Evolutionary conservation across 805 yeast species (phyloP).

Genomic region (Starmerella stigmatis): DNA sequence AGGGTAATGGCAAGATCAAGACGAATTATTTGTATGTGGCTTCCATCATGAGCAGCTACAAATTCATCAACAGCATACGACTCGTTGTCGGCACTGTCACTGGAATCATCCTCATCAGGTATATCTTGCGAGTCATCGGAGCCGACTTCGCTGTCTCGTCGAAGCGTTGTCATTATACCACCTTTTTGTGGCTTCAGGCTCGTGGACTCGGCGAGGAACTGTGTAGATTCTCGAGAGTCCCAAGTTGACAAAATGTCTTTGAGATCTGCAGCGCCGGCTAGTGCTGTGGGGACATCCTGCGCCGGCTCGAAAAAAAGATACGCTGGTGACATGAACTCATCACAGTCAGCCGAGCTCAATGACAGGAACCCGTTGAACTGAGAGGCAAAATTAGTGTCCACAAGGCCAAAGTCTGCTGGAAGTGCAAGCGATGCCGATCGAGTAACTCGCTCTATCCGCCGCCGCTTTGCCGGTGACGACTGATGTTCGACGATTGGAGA

Average conservation of each 20-base stretch:
- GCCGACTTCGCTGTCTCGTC: background rate
- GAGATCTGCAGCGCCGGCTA: constrained; percentile 12
- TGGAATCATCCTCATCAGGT: background rate
- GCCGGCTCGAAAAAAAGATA: constrained; percentile 10
- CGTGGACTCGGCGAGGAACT: constrained; percentile 15
- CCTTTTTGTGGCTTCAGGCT: constrained; percentile 11
- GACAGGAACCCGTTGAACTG: constrained; percentile 18
- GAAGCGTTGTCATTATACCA: constrained; percentile 15
- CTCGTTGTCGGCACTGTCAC: constrained; percentile 1
- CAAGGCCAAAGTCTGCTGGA: constrained; percentile 22
- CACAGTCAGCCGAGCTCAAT: background rate
- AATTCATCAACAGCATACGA: constrained; percentile 9
- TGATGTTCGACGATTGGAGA: background rate
- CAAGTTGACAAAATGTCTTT: constrained; percentile 14
- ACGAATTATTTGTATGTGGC: constrained; percentile 18
- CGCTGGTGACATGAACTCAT: constrained; percentile 11
- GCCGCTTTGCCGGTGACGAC: constrained; percentile 6
- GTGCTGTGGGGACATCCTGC: constrained; percentile 2
- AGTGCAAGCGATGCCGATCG: constrained; percentile 15
- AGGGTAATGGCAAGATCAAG: constrained; percentile 8
- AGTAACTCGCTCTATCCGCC: constrained; percentile 16
- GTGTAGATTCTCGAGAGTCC: constrained; percentile 16
- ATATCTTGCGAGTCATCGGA: background rate
- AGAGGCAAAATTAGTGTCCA: constrained; percentile 10
- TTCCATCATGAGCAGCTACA: background rate